phyloP scores from a whole-genome alignment of 257 asterid genomes.

The Solanum tarapatanum region DNA sequence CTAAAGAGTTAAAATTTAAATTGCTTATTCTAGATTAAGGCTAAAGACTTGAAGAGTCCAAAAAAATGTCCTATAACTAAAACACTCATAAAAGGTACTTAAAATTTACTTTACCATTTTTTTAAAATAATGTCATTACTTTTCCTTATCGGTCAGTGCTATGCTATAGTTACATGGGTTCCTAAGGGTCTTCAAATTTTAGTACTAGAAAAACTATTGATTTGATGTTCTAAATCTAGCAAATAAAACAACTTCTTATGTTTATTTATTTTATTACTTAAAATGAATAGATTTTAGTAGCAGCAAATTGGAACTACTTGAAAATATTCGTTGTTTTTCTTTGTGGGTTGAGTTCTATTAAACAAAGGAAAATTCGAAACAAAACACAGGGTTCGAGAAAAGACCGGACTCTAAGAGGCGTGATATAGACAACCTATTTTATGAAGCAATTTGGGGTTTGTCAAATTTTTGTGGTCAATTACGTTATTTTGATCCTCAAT shows the following conservation, averaged over 20 bases:
- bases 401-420: rapidly evolving
- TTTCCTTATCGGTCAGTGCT: not conserved
- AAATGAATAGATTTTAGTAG: not conserved
- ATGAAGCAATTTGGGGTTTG: not conserved
- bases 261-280: not conserved
- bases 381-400: not conserved
- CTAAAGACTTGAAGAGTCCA: not conserved
- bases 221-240: not conserved
- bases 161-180: not conserved
- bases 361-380: not conserved
- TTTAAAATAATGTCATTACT: not conserved
- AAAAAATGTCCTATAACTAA: not conserved
- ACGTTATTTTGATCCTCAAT: not conserved
- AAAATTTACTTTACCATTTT: not conserved
- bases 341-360: not conserved
- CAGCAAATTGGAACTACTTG: not conserved
- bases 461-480: not conserved
- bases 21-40: not conserved
- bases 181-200: not conserved
- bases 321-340: not conserved
- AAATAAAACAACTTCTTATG: not conserved
- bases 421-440: not conserved
- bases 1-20: not conserved
- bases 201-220: not conserved
- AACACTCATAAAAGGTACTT: not conserved